Base-by-base conservation (phyloP, 192 early-diverging fungal genomes). In the Diversispora epigaea region DNA sequence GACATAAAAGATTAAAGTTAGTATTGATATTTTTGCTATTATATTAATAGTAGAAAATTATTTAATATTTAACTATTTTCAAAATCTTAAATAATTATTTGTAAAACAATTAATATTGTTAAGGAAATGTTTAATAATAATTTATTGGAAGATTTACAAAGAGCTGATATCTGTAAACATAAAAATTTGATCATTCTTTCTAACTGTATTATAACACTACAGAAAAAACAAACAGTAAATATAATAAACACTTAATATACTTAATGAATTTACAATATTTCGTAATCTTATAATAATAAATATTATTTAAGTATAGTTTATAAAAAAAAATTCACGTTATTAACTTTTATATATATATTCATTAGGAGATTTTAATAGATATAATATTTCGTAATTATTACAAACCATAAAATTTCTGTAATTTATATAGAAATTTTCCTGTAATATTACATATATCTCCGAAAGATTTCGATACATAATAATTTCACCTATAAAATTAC, bases 11-110 rank as follows among this genome's bases (percentile, higher is more conserved):
- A 64, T 64, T 52, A 76, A 67, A 32, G 64, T 67, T 19, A 64
- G 39, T 75, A 65, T 75, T 66, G 41, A 47, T 67, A 66, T 39
- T 69, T 69, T 69, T 11, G 55, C 17, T 57, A 71, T 71, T 71
- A 22, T 21, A 58, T 15, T 39, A 62, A 49, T 69, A 49, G n/a
- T n/a, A 3, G n/a, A 47, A 41, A 15, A 62, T 39, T 21, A 21
- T 64, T 22, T 64, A 68, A 54, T 68, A 54, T 54, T 22, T 68
- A 40, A 54, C 50, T 54, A 14, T 52, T 50, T 52, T 52, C 22
- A 68, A 52, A 46, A 67, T n/a, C 17, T 67, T 68, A 68, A 49
- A 32, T 32, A n/a, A 71, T 71, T 60, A 19, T 71, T 4, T 21
- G 41, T 45, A 71, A 71, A 71, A 71, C 41, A 46, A 71, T 71